These are phyloP conservation scores for Climacium dendroides DNA, from an alignment of 225 moss, liverwort and hornwort species.

Conservation along the genomic window DNA sequence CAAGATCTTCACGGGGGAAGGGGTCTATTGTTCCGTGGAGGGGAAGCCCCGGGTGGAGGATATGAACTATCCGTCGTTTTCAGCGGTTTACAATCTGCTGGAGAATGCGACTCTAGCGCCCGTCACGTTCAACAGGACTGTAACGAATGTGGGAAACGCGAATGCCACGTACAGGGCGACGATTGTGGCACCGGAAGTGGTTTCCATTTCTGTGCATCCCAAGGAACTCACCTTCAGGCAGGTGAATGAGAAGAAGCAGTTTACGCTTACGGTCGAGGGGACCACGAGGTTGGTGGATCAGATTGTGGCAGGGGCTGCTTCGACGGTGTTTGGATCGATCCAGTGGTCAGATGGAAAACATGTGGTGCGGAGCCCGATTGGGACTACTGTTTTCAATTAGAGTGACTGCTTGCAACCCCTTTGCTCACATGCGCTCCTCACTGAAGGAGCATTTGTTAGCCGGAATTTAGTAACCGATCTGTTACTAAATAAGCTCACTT, in stretches of 20 bases:
- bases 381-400: neutral
- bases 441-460: neutral
- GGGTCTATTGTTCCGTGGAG: neutral
- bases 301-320: neutral
- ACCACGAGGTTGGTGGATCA: neutral
- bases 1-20: neutral
- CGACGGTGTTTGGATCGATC: neutral
- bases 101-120: neutral
- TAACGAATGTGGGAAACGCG: conserved; percentile 34
- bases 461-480: neutral
- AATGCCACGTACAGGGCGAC: neutral
- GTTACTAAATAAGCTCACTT: neutral
- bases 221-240: neutral
- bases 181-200: neutral
- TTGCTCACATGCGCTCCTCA: neutral
- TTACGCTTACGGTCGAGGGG: neutral
- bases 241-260: neutral
- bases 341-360: conserved; percentile 15
- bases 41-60: neutral
- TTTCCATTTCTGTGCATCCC: conserved; percentile 7
- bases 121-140: conserved; percentile 4
- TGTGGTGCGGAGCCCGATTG: conserved; percentile 11
- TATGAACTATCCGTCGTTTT: conserved; percentile 55
- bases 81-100: neutral
- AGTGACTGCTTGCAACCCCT: neutral